These are phyloP conservation scores for Pichia membranifaciens DNA, from an alignment of 805 yeast species.

Conservation along the genomic window DNA sequence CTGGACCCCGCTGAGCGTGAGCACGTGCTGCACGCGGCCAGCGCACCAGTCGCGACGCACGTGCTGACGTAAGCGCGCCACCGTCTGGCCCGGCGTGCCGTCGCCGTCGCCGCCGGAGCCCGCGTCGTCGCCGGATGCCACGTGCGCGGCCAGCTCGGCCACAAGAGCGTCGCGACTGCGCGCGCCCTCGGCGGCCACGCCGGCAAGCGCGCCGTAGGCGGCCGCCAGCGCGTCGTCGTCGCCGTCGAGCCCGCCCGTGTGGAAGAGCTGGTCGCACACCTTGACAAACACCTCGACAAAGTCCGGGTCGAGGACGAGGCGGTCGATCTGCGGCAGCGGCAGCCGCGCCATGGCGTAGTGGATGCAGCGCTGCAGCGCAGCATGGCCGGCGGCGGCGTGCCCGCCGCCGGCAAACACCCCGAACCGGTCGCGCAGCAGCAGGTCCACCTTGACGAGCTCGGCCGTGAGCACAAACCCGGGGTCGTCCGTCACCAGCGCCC, in stretches of 20 bases:
- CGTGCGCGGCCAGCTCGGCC: no score
- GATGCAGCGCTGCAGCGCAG: no score
- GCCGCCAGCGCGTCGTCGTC: background rate
- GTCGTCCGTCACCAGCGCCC: background rate
- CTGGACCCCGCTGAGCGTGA: background rate
- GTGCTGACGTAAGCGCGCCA: no score
- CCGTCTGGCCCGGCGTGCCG: no score
- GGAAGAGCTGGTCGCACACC: background rate
- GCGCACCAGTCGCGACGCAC: background rate
- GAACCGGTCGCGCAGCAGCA: conserved; percentile 1
- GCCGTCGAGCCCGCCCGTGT: background rate
- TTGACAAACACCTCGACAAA: background rate
- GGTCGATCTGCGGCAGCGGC: background rate
- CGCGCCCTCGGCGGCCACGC: no score
- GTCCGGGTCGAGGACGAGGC: background rate
- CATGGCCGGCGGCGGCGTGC: no score
- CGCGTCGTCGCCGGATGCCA: no score
- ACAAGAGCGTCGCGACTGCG: no score
- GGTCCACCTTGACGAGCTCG: conserved; percentile 10
- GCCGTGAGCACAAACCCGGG: background rate
- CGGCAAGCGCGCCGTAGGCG: no score
- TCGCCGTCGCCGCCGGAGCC: no score
- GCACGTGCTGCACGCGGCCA: background rate
- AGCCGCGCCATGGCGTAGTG: background rate
- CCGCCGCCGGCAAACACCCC: background rate